Evolutionary conservation across 2,329 filamentous ascomycete genomes (phyloP).

Genomic region (Thielaviopsis cerberus): DNA sequence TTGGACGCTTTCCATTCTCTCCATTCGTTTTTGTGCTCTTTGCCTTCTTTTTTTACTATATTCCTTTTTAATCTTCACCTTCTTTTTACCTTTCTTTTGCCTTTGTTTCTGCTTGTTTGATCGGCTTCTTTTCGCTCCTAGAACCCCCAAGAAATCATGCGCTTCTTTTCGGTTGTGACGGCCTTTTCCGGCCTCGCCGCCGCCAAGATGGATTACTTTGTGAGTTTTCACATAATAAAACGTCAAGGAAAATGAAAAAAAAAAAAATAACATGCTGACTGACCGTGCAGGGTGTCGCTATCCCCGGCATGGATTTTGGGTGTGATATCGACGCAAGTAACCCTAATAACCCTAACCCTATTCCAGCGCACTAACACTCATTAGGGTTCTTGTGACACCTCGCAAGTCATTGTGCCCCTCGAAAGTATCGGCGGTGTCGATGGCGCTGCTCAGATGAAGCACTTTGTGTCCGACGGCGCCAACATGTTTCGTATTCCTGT

Average conservation of each 20-base stretch:
- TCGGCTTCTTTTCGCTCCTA: background rate
- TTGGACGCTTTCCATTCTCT: background rate
- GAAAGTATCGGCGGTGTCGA: conserved; percentile 16
- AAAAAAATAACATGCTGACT: background rate
- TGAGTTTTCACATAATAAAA: background rate
- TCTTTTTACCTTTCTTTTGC: background rate
- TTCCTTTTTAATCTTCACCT: too few species aligned
- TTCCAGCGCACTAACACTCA: background rate
- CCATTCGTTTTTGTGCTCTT: background rate
- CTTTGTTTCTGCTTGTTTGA: background rate
- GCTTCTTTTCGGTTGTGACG: background rate
- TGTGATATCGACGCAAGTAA: conserved; percentile 23
- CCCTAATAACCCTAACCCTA: background rate
- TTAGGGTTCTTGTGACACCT: conserved; percentile 19
- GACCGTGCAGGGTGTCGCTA: conserved; percentile 18
- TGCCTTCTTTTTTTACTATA: background rate
- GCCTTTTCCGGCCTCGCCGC: conserved; percentile 7
- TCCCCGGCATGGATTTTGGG: conserved; percentile 26
- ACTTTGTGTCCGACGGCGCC: conserved; percentile 33
- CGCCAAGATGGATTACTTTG: conserved; percentile 4
- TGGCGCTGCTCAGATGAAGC: conserved; percentile 35
- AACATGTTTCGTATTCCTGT: conserved; percentile 37
- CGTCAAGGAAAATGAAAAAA: background rate
- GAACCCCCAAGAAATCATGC: background rate
- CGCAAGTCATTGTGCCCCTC: conserved; percentile 19